phyloP scores from a whole-genome alignment of 345 rosid species.

The Carallia pectinifolia region DNA sequence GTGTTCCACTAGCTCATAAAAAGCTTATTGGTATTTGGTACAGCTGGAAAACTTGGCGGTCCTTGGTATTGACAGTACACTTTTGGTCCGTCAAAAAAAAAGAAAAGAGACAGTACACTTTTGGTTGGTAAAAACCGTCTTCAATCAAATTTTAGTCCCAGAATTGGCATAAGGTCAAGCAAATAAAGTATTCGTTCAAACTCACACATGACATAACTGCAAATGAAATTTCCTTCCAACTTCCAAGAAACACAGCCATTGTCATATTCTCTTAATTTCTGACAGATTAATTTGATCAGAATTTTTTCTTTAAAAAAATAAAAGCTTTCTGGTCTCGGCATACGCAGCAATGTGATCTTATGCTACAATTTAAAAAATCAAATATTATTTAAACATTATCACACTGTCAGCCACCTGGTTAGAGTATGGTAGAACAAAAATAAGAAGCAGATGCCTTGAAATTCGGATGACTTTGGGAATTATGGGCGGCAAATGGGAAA shows the following conservation, averaged over 20 bases:
- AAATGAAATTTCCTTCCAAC: constrained; percentile 41
- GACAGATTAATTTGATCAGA: constrained; percentile 11
- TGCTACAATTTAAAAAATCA: background rate
- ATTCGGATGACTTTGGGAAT: no score
- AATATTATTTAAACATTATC: constrained; percentile 9
- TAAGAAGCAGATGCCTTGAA: background rate
- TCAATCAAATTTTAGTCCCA: no score
- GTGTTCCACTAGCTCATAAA: no score
- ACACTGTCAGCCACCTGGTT: constrained; percentile 31
- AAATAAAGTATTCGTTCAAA: background rate
- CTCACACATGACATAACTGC: background rate
- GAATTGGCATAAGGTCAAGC: background rate
- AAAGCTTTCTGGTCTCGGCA: constrained; percentile 32
- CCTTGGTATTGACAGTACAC: no score
- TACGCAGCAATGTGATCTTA: constrained; percentile 13
- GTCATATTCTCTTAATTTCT: constrained; percentile 37
- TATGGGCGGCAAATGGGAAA: background rate
- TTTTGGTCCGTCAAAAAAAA: background rate
- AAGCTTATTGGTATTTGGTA: no score
- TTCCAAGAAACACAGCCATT: constrained; percentile 36
- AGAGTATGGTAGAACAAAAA: no score
- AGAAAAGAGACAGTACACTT: no score
- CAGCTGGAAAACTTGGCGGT: no score
- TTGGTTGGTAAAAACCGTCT: background rate
- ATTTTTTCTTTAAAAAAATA: background rate